Evolutionary conservation across 176 grass and related monocot genomes (phyloP).

Genomic region (Ensete ventricosum): DNA sequence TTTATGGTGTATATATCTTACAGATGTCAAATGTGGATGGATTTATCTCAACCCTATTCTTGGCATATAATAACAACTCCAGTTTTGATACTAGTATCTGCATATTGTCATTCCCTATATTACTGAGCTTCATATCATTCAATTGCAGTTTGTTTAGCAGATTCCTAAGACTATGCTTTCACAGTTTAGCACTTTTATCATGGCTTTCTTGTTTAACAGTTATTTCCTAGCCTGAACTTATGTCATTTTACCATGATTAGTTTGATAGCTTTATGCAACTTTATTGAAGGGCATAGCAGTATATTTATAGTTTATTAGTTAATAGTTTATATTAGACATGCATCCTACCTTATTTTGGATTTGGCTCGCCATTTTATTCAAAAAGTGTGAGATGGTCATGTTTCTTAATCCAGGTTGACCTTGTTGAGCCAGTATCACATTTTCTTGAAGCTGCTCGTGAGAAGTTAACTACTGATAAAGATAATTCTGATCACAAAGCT

Average conservation of each 20-base stretch:
- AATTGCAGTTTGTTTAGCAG: neutral
- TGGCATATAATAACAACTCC: too few species aligned
- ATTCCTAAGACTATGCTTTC: neutral
- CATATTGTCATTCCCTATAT: too few species aligned
- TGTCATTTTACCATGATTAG: too few species aligned
- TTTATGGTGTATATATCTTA: too few species aligned
- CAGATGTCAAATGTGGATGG: too few species aligned
- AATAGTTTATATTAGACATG: neutral
- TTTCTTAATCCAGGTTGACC: conserved; percentile 63
- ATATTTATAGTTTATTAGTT: neutral
- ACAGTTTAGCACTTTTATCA: neutral
- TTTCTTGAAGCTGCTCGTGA: conserved; percentile 74
- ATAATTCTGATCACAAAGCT: conserved; percentile 50
- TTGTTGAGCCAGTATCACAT: conserved; percentile 92
- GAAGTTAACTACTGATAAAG: conserved; percentile 48
- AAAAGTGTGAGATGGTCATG: conserved; percentile 13
- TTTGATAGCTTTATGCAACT: too few species aligned
- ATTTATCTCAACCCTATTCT: neutral
- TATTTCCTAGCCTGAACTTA: too few species aligned
- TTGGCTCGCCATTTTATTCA: neutral
- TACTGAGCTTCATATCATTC: neutral
- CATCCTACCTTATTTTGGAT: neutral
- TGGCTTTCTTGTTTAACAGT: neutral
- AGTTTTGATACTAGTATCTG: neutral
- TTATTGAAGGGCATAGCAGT: too few species aligned